Conservation (phyloP, 805 yeast genomes). For the Yueomyces sp. region DNA sequence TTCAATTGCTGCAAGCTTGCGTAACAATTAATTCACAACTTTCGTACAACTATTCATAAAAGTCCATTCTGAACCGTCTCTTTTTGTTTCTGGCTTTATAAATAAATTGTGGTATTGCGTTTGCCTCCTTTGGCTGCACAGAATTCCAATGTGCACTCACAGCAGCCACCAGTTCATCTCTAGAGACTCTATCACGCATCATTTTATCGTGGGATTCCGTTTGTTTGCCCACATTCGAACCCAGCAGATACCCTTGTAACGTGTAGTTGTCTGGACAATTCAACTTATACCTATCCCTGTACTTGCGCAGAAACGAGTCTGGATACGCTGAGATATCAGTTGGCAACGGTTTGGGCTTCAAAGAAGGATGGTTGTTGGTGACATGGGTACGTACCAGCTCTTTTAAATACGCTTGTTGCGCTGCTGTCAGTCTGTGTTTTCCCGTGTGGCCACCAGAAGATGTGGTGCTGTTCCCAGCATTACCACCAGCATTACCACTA, state of each 20-base stretch:
- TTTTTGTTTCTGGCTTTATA: constrained; percentile 71
- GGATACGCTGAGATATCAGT: constrained; percentile 59
- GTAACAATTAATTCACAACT: too few relatives aligned
- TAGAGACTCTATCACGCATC: constrained; percentile 31
- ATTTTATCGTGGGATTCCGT: constrained; percentile 30
- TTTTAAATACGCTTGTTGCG: constrained; percentile 53
- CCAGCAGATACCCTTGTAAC: constrained; percentile 54
- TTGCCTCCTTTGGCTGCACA: constrained; percentile 61
- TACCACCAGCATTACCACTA: constrained; percentile 5
- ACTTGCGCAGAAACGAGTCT: constrained; percentile 51
- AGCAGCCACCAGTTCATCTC: constrained; percentile 43
- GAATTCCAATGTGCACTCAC: constrained; percentile 57
- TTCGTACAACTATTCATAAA: constrained; percentile 8
- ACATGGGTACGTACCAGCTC: constrained; percentile 55
- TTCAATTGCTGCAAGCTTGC: too few relatives aligned
- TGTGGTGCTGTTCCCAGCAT: not conserved
- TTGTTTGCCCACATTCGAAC: constrained; percentile 60
- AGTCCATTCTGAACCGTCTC: constrained; percentile 29
- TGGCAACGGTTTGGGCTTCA: constrained; percentile 37
- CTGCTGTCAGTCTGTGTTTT: constrained; percentile 36
- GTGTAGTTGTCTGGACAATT: constrained; percentile 49
- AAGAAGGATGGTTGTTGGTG: constrained; percentile 60
- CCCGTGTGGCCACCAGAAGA: constrained; percentile 1
- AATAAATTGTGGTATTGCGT: constrained; percentile 75
- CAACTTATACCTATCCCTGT: constrained; percentile 47